Base-by-base conservation (phyloP, 2,329 filamentous ascomycete species). In the Leptosphaerulina australis region DNA sequence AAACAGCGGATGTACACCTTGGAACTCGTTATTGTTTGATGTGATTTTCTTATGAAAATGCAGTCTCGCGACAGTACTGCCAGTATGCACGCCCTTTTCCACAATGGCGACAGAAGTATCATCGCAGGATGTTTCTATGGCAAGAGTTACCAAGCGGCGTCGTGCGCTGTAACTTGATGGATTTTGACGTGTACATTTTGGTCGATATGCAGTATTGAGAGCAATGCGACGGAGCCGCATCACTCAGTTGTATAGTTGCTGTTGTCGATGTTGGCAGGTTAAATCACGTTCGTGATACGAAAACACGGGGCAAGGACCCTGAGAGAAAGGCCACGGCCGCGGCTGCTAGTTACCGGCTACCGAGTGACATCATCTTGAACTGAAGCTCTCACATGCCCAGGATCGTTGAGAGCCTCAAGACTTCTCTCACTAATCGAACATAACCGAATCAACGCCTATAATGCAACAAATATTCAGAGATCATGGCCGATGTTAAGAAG, bases 101-200 rank as follows among this genome's bases (percentile, higher is more conserved):
- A 97, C 79, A 37, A 97, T 75, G 22, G 93, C 88, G 15, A 97
- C 91, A 50, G 88, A 92, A 1, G 92, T 96, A 76, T 97, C 93
- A 75, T 97, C 93, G 79, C 93, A 94, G 2, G 88, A 91, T 8
- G 88, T 88, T 71, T 94, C 90, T 67, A 94, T 91, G 43, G 88
- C 88, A 38, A 93, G 81, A 4, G 78, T 79, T 51, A 73, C 65
- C 37, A 77, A 57, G 30, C 47, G 40, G 30, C 73, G 71, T 0
- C 47, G 48, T 17, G 44, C 36, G 29, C 37, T 11, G 31, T 31
- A 9, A 8, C 28, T 17, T 6, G 33, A 12, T 4, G n/a, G 1
- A 21, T 21, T 2, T n/a, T 17, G 18, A 2, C 25, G 12, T 18
- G 17, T 30, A 41, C 45, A 55, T 56, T 44, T 53, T 33, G 45